Evolutionary conservation across 2,329 filamentous ascomycete species (phyloP).

Genomic region (Pseudophaeomoniella oleicola): DNA sequence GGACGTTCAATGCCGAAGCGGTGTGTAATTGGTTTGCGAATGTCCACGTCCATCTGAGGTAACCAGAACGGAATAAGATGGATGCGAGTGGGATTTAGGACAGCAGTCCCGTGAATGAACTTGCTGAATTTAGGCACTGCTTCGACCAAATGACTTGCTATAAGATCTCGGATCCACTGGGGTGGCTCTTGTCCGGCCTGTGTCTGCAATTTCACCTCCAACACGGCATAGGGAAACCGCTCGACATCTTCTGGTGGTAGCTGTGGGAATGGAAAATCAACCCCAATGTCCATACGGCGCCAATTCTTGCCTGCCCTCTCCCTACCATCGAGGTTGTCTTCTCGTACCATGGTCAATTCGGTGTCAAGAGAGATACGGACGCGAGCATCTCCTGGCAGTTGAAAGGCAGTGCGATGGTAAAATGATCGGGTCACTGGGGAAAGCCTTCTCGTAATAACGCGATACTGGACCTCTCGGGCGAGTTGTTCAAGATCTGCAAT

Average conservation of each 20-base stretch:
- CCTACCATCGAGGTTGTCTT: slow-evolving; percentile 82
- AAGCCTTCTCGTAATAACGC: slow-evolving; percentile 72
- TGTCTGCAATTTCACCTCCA: slow-evolving; percentile 96
- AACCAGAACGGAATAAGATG: slow-evolving; percentile 91
- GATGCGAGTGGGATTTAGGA: slow-evolving; percentile 74
- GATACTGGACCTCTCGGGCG: slow-evolving; percentile 86
- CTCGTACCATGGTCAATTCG: slow-evolving; percentile 84
- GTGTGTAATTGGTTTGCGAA: slow-evolving; percentile 78
- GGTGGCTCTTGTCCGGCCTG: slow-evolving; percentile 89
- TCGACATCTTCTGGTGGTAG: slow-evolving; percentile 72
- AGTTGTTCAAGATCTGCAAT: slow-evolving; percentile 82
- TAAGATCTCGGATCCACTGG: slow-evolving; percentile 90
- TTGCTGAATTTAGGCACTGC: slow-evolving; percentile 99
- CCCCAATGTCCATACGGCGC: slow-evolving; percentile 92
- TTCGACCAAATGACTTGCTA: slow-evolving; percentile 85
- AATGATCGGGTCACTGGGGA: slow-evolving; percentile 86
- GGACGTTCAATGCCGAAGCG: slow-evolving; percentile 82
- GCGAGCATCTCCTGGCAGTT: slow-evolving; percentile 86
- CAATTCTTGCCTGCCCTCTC: slow-evolving; percentile 73
- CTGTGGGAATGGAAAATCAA: slow-evolving; percentile 88
- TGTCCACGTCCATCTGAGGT: slow-evolving; percentile 96
- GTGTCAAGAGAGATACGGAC: slow-evolving; percentile 96
- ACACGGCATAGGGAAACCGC: slow-evolving; percentile 85
- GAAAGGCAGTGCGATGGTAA: slow-evolving; percentile 96
- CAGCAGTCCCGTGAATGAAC: slow-evolving; percentile 91